Base-by-base conservation (phyloP, 2,329 filamentous ascomycete species). In the Dactylonectria macrodidyma region DNA sequence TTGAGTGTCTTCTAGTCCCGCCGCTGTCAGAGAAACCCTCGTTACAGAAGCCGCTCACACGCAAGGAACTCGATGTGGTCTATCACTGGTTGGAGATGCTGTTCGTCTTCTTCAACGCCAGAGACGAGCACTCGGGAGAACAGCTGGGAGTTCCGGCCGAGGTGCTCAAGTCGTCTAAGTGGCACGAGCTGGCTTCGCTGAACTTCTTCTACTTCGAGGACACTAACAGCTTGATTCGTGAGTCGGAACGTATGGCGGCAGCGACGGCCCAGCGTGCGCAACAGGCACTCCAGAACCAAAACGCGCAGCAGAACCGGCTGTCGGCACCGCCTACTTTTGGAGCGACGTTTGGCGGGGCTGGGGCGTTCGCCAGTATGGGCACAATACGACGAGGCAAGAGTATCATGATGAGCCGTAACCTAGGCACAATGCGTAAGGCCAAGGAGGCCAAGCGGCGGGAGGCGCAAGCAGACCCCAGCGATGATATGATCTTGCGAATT, bases 151-250 rank as follows among this genome's bases (percentile, higher is more conserved):
- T 99, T 3, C 93, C 95, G 0, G 89, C 94, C 51, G 95, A 98
- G 80, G 91, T 98, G 36, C 88, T 99, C 78, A 97, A 97, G 82
- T 97, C 94, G 73, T 94, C 95, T 78, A 99, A 99, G 87, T 99
- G 97, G 86, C 95, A 98, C 84, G 96, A 99, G 81, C 90, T 99
- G 61, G 94, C 96, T 72, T 95, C 94, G 69, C 89, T 99, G 70
- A 97, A 97, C 84, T 99, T 98, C 87, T 99, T 98, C 86, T 99
- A 99, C 85, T 97, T 96, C 78, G 95, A 98, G 77, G 89, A 92
- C 36, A 97, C 95, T 1, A 93, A 97, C 68, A 95, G 93, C 75
- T 88, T 99, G 12, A 94, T 98, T 75, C 92, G 95, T 58, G 97
- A 94, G n/a, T 97, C 94, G 3, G 96, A 99, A 81, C 90, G 94